Base-by-base conservation (phyloP, 2,329 filamentous ascomycete genomes). In the Hypocreales sp. region DNA sequence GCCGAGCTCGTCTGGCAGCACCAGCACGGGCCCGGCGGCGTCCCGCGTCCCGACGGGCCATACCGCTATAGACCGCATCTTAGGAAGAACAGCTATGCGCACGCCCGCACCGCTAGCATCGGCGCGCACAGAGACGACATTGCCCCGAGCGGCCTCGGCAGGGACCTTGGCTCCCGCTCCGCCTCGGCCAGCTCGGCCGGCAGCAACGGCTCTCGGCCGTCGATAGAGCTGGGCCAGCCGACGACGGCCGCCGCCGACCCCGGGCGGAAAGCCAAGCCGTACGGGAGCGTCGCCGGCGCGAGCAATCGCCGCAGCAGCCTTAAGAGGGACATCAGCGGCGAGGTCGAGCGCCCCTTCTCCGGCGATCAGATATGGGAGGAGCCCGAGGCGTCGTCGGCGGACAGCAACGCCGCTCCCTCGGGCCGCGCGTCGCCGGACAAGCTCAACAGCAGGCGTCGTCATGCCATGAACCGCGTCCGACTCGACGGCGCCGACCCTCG, bases 331-430 rank as follows among this genome's bases (percentile, higher is more conserved):
- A 66, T 74, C 41, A 83, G 76, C 45, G 76, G 74, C 13, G 73
- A 79, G 42, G 55, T 75, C 32, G 58, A 67, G 38, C 68, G 62
- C 29, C 67, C 73, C 2, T 84, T 82, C 46, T 77, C 75, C 2
- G 71, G 75, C 19, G 78, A 84, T 45, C 74, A 81, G 44, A 86
- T 94, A 34, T 94, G 83, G 63, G 86, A 94, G 49, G 87, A 94
- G 46, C 79, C 82, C 1, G 72, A 79, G 42, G 60, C 47, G 11
- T 35, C 36, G 10, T 26, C 34, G 10, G 25, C 33, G 9, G 22
- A 30, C 23, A 38, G 19, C 19, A 24, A 20, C 5, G 22, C 20
- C 9, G 23, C 22, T 15, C 19, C 27, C 8, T 23, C 40, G 29
- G 45, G 46, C 27, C 42, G 55, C 41, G 33, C 39, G 11, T 48